phyloP scores from a whole-genome alignment of 1,139 yeast species.

The Blastobotrys raffinosifermentans region DNA sequence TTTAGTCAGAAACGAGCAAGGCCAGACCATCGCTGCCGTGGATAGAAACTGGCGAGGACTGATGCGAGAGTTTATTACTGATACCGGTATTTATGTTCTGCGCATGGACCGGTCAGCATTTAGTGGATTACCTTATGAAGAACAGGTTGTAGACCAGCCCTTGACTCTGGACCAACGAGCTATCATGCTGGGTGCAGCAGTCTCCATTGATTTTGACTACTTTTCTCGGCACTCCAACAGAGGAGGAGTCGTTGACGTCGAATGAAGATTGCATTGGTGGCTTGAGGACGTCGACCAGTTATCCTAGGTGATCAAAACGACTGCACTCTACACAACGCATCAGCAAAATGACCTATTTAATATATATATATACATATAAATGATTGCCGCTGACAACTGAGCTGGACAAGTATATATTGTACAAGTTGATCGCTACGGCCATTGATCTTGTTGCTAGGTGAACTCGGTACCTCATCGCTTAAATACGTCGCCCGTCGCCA shows the following conservation, averaged over 20 bases:
- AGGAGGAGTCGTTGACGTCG: conserved; percentile 35
- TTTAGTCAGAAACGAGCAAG: conserved; percentile 58
- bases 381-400: too few relatives aligned
- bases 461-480: too few relatives aligned
- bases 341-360: too few relatives aligned
- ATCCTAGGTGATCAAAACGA: background rate
- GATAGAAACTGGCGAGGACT: conserved; percentile 95
- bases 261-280: conserved; percentile 27
- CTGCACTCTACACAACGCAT: too few relatives aligned
- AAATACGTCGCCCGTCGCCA: too few relatives aligned
- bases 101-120: conserved; percentile 73
- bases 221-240: conserved; percentile 76
- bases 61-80: conserved; percentile 88
- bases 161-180: conserved; percentile 79
- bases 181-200: conserved; percentile 76
- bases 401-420: too few relatives aligned
- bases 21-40: conserved; percentile 63
- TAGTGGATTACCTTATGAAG: conserved; percentile 22
- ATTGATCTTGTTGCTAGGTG: too few relatives aligned
- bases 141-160: conserved; percentile 19
- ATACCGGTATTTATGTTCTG: conserved; percentile 84
- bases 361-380: too few relatives aligned
- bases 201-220: conserved; percentile 90
- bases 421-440: too few relatives aligned
- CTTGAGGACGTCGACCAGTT: background rate